A percentile compares a stretch with the other conserved stretches of the same genome.
phyloP scores from a whole-genome alignment of 108 stramenopile genomes.

The Ochromonas danica region DNA sequence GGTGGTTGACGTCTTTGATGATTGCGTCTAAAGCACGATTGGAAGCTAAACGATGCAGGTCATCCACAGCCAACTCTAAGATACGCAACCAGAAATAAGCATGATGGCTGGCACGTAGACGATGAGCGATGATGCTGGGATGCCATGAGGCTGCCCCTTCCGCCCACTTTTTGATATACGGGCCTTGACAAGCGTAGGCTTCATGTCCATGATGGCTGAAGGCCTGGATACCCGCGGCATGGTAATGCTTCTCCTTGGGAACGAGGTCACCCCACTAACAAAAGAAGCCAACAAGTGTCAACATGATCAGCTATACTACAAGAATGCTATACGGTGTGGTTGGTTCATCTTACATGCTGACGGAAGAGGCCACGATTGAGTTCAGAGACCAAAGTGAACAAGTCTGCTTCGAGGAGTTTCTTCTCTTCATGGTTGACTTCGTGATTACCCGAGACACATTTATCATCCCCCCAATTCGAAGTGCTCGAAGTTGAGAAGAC shows the following conservation, averaged over 20 bases:
- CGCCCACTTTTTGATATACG: constrained; percentile 26
- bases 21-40: not conserved
- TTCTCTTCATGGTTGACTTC: too few species aligned
- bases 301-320: too few species aligned
- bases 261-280: too few species aligned
- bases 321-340: too few species aligned
- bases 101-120: constrained; percentile 26
- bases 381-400: too few species aligned
- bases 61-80: not conserved
- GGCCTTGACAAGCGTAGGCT: constrained; percentile 23
- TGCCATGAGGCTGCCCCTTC: constrained; percentile 28
- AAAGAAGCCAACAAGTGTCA: too few species aligned
- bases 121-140: constrained; percentile 24
- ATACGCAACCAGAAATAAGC: constrained; percentile 34
- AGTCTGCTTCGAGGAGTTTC: too few species aligned
- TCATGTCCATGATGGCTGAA: not conserved
- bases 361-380: too few species aligned
- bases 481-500: constrained; percentile 24
- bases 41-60: not conserved
- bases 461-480: constrained; percentile 4
- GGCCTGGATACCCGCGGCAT: not conserved
- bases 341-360: too few species aligned
- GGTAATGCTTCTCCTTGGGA: too few species aligned
- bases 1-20: not conserved
- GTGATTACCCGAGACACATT: too few species aligned